These are phyloP conservation scores for Candida ponderosae DNA, from an alignment of 805 yeast genomes.

Conservation along the genomic window DNA sequence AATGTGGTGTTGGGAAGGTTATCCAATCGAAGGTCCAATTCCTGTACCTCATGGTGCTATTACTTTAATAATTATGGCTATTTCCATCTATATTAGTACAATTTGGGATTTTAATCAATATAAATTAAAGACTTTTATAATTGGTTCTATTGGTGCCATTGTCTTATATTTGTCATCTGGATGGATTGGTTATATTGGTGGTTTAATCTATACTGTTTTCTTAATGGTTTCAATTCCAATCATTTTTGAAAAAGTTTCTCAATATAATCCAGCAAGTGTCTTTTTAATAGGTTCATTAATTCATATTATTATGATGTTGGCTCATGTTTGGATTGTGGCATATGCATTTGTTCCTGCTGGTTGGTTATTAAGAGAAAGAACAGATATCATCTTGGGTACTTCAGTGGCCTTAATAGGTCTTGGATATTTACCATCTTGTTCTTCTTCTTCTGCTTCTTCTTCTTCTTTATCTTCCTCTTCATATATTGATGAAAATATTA, in stretches of 20 bases:
- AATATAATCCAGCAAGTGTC: constrained; percentile 46
- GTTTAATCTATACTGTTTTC: constrained; percentile 55
- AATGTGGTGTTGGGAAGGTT: constrained; percentile 97
- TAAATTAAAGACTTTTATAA: constrained; percentile 29
- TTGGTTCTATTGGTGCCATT: constrained; percentile 33
- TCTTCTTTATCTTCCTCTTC: too few species aligned
- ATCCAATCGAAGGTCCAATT: constrained; percentile 76
- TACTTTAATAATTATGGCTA: constrained; percentile 48
- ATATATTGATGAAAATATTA: constrained; percentile 2
- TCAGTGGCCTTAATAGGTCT: constrained; percentile 46
- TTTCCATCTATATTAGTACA: constrained; percentile 47
- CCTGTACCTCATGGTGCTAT: constrained; percentile 77
- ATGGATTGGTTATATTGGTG: constrained; percentile 76
- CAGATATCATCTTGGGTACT: constrained; percentile 59
- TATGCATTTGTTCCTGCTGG: constrained; percentile 98
- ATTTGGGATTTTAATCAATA: constrained; percentile 13
- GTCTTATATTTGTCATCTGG: constrained; percentile 45
- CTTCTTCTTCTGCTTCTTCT: too few species aligned
- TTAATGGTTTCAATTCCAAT: constrained; percentile 59
- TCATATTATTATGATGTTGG: constrained; percentile 52
- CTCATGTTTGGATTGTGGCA: constrained; percentile 95
- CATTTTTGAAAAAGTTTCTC: constrained; percentile 48
- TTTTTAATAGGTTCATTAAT: constrained; percentile 42
- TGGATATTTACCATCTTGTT: constrained; percentile 50
- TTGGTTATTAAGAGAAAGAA: constrained; percentile 76